These are phyloP conservation scores for Wickerhamiella domercqiae DNA, from an alignment of 805 yeast genomes.

Conservation along the genomic window DNA sequence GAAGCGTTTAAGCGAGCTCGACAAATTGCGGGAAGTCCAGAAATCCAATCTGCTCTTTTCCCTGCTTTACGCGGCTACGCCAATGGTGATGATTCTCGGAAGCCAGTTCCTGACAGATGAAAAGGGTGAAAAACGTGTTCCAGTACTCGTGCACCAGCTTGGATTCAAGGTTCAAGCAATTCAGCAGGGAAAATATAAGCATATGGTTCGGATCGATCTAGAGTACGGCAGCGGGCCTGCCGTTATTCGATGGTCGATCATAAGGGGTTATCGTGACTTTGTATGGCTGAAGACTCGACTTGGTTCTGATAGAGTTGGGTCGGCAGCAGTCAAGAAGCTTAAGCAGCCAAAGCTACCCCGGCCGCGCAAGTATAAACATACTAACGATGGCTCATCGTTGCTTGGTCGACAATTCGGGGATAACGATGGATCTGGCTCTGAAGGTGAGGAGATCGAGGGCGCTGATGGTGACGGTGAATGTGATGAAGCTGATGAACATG, in stretches of 20 bases:
- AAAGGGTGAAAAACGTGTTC: constrained; percentile 45
- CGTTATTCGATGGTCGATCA: constrained; percentile 64
- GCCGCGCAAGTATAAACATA: constrained; percentile 2
- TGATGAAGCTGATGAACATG: constrained; percentile 3
- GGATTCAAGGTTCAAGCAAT: constrained; percentile 43
- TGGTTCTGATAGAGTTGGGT: constrained; percentile 2
- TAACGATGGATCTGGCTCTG: constrained; percentile 1
- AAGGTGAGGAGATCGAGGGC: background rate
- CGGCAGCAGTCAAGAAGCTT: constrained; percentile 14
- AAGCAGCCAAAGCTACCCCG: constrained; percentile 32
- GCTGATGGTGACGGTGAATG: constrained; percentile 3
- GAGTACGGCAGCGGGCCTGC: constrained; percentile 83
- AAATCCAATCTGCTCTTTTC: constrained; percentile 23
- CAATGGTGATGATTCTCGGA: constrained; percentile 53
- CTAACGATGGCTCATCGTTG: background rate
- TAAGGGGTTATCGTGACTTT: constrained; percentile 57
- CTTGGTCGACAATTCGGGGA: too few species aligned
- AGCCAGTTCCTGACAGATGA: constrained; percentile 66
- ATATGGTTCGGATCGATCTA: constrained; percentile 45
- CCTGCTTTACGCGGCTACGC: constrained; percentile 49
- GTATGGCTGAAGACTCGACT: constrained; percentile 54
- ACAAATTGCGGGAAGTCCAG: constrained; percentile 13
- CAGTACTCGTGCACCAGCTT: constrained; percentile 59
- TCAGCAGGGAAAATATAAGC: constrained; percentile 27
- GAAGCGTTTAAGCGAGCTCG: constrained; percentile 12